phyloP scores from a whole-genome alignment of 2,329 filamentous ascomycete genomes.

The Apiospora koreana region DNA sequence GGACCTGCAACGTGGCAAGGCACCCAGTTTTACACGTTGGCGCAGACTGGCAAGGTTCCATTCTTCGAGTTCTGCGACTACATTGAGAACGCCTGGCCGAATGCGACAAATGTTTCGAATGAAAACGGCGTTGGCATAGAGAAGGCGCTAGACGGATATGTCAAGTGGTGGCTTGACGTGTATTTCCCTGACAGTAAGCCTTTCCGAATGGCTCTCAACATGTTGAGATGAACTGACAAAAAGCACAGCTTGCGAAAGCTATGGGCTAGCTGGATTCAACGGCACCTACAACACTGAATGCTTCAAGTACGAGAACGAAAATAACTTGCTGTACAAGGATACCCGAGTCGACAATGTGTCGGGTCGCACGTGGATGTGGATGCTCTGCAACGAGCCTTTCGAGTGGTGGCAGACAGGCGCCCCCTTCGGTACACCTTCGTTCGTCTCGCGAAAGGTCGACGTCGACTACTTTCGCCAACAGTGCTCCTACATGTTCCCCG shows the following conservation, averaged over 20 bases:
- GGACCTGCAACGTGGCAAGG: slow-evolving; percentile 61
- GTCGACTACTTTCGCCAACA: slow-evolving; percentile 41
- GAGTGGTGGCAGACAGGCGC: slow-evolving; percentile 47
- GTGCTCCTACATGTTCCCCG: slow-evolving; percentile 49
- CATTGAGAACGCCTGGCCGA: slow-evolving; percentile 43
- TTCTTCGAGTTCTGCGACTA: slow-evolving; percentile 54
- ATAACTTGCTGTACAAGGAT: slow-evolving; percentile 41
- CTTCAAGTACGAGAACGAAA: slow-evolving; percentile 46
- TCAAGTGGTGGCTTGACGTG: slow-evolving; percentile 44
- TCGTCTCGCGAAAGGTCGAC: slow-evolving; percentile 40
- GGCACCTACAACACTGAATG: slow-evolving; percentile 47
- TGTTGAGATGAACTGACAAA: not conserved
- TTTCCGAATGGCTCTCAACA: not conserved
- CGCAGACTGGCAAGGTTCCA: slow-evolving; percentile 42
- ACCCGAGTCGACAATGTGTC: slow-evolving; percentile 38
- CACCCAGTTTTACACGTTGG: slow-evolving; percentile 48
- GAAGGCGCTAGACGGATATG: slow-evolving; percentile 54
- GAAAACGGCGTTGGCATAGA: slow-evolving; percentile 50
- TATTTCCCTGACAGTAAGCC: slow-evolving; percentile 40
- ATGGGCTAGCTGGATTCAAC: slow-evolving; percentile 41
- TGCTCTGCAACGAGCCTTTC: slow-evolving; percentile 54
- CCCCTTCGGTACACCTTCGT: slow-evolving; percentile 40
- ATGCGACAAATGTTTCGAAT: slow-evolving; percentile 49
- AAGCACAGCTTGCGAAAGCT: slow-evolving; percentile 33
- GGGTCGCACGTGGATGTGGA: slow-evolving; percentile 57